These are phyloP conservation scores for Sporothrix euskadiensis DNA, from an alignment of 2,329 filamentous ascomycete species.

Conservation along the genomic window DNA sequence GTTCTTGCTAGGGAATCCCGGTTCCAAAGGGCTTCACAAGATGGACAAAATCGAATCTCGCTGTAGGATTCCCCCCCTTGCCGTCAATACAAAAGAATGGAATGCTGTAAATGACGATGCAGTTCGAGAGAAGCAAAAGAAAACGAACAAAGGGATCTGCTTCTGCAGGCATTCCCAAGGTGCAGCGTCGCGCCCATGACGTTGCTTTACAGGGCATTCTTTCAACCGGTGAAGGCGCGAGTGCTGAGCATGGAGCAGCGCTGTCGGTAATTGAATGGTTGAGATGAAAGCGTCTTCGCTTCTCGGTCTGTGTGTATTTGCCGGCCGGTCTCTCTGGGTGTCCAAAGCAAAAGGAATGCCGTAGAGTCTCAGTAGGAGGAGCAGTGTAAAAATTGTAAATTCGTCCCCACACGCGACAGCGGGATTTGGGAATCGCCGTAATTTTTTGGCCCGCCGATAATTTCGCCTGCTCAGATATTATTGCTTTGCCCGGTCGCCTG, in stretches of 20 bases:
- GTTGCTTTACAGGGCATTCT: conserved; percentile 9
- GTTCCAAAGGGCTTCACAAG: not conserved
- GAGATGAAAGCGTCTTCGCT: not conserved
- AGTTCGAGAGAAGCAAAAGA: not conserved
- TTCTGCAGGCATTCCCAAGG: conserved; percentile 5
- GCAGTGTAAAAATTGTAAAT: not conserved
- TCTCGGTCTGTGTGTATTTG: not conserved
- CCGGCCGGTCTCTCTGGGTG: not conserved
- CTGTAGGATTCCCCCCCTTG: not conserved
- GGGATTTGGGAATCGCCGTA: not conserved
- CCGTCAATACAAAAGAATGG: not conserved
- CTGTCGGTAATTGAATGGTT: not conserved
- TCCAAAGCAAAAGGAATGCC: not conserved
- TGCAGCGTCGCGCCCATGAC: conserved; percentile 14
- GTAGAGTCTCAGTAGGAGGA: not conserved
- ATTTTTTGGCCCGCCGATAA: too few relatives aligned
- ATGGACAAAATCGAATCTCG: not conserved
- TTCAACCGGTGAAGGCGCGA: conserved; percentile 13
- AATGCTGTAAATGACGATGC: not conserved
- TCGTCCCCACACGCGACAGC: not conserved
- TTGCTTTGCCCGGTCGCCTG: not conserved
- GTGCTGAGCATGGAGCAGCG: not conserved
- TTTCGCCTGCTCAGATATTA: not conserved
- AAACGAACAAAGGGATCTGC: not conserved
- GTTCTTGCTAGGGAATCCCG: too few relatives aligned